Evolutionary conservation across 768 basidiomycete species (phyloP).

Genomic region (Scleroderma citrinum): DNA sequence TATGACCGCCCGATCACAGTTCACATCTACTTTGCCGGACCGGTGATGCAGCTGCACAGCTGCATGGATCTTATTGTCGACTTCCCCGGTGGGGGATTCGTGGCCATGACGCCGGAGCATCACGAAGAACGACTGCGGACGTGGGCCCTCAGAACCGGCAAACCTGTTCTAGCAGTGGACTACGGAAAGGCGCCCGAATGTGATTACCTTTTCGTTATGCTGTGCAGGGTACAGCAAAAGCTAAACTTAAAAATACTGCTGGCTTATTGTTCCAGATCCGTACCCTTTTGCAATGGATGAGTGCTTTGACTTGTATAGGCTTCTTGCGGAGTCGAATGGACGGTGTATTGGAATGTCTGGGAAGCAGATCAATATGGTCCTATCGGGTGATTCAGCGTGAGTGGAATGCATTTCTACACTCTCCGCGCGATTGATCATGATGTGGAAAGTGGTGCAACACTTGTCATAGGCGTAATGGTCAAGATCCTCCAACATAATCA

Average conservation of each 20-base stretch:
- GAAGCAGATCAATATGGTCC: slow-evolving; percentile 66
- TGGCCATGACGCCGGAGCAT: slow-evolving; percentile 93
- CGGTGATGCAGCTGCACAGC: slow-evolving; percentile 54
- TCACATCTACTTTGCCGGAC: slow-evolving; percentile 75
- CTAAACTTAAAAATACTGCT: slow-evolving; percentile 4
- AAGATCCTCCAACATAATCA: slow-evolving; percentile 70
- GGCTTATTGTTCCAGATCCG: slow-evolving; percentile 59
- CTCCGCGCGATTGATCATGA: slow-evolving; percentile 5
- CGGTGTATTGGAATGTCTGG: slow-evolving; percentile 83
- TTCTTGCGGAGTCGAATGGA: slow-evolving; percentile 77
- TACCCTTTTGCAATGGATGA: slow-evolving; percentile 97
- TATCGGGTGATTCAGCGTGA: slow-evolving; percentile 97
- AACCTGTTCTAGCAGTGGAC: slow-evolving; percentile 80
- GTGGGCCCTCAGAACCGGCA: slow-evolving; percentile 78
- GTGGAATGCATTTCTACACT: slow-evolving; percentile 27
- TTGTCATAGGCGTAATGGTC: slow-evolving; percentile 79
- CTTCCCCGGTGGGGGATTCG: slow-evolving; percentile 94
- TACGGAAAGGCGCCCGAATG: slow-evolving; percentile 98
- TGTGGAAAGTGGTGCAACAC: slow-evolving; percentile 70
- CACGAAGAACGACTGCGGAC: slow-evolving; percentile 88
- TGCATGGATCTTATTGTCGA: slow-evolving; percentile 84
- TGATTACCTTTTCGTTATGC: slow-evolving; percentile 30
- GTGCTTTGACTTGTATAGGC: slow-evolving; percentile 82
- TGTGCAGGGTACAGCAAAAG: background rate
- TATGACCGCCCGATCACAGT: slow-evolving; percentile 80